Evolutionary conservation across 306 rosid species (phyloP), one percentile per base, ranked within the genome.

Genomic region (Vicia sativa): DNA sequence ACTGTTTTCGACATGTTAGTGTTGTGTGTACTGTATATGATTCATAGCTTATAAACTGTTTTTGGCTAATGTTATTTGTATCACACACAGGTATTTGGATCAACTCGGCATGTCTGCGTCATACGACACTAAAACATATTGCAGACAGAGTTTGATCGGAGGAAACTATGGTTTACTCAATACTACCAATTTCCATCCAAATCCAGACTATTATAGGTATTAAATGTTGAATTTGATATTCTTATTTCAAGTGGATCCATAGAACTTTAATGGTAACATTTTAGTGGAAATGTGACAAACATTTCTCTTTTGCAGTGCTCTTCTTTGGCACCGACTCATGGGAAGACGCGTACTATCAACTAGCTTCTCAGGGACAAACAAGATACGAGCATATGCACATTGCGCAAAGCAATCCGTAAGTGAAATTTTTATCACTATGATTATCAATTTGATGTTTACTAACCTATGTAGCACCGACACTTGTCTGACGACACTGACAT

Each of bases 321-420:
- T 93, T 65, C 84, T 93, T 48, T 93, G 97, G 97, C 96, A 90
- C 78, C 80, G 81, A 28, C 83, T 93, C 65, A 93, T 90, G 99
- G 99, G 99, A 68, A 81, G 85, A 43, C 59, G 72, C 0, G 97
- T 84, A 18, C 80, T 90, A 10, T 75, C 96, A 18, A 81, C 96
- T 12, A 67, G 55, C 75, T 93, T 93, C 74, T 64, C 74, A 1
- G 96, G 91, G 43, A 79, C 96, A 0, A 85, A 74, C 25, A 75
- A 76, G 68, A 80, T 88, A 57, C 78, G 96, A 56, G 91, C 99
- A 65, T 93, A 93, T 31, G 86, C 97, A 1, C 99, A 93, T 70
- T 88, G 99, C 29, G 85, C 99, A 60, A 93, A 93, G 64, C 86
- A 83, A 79, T 86, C 85, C 9, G 99, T 93, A 65, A 82, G 98